These are phyloP conservation scores for Xerocomellus amylosporus DNA, from an alignment of 768 basidiomycete genomes.

Conservation along the genomic window DNA sequence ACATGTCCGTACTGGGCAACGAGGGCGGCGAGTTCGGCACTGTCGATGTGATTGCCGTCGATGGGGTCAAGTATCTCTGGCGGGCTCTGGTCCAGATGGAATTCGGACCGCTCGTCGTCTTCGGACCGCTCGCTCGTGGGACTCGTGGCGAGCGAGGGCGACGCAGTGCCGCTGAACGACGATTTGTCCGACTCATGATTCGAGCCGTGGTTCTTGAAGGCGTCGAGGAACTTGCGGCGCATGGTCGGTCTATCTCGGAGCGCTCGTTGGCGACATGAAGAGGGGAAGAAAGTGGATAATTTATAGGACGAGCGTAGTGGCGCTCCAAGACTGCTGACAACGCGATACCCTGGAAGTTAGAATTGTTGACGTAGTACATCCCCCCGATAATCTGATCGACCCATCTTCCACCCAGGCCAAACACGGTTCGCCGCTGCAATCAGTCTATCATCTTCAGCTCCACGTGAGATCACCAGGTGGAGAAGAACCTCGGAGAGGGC, in stretches of 20 bases:
- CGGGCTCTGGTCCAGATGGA: not conserved
- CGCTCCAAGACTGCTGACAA: not conserved
- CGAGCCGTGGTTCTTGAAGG: too few species aligned
- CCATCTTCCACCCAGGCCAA: slow-evolving; percentile 7
- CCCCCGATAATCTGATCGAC: too few species aligned
- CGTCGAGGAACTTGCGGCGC: slow-evolving; percentile 1
- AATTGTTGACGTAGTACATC: not conserved
- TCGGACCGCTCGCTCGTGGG: slow-evolving; percentile 3
- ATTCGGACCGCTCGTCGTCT: not conserved
- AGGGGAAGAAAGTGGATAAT: not conserved
- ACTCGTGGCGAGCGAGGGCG: not conserved
- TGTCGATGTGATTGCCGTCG: slow-evolving; percentile 3
- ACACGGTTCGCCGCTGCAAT: not conserved
- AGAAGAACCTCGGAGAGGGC: not conserved
- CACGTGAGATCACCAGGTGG: not conserved
- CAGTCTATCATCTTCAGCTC: not conserved
- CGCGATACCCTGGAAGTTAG: not conserved
- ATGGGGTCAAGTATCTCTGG: slow-evolving; percentile 12
- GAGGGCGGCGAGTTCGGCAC: slow-evolving; percentile 42
- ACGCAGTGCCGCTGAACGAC: not conserved
- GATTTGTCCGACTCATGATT: too few species aligned
- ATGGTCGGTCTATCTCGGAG: not conserved
- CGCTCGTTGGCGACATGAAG: too few species aligned
- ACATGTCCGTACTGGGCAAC: slow-evolving; percentile 67
- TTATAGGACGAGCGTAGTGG: not conserved